A percentile compares a stretch with the other conserved stretches of the same genome.
phyloP scores from a whole-genome alignment of 2,329 filamentous ascomycete species.

The Grosmannia clavigera region DNA sequence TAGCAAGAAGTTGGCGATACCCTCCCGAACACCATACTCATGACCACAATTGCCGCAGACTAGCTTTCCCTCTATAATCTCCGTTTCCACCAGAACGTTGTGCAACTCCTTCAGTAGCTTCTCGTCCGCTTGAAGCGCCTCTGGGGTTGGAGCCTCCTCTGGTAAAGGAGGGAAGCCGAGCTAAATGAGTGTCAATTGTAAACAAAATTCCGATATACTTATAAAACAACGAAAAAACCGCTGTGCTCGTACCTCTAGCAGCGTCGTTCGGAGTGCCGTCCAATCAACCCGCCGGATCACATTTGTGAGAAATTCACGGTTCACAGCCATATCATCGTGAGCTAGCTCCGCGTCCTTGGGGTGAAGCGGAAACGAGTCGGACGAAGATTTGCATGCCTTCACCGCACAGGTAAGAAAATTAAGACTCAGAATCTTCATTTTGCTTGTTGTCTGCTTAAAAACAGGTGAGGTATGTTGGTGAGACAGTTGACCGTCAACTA shows the following conservation, averaged over 20 bases:
- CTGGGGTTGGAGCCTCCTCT: conserved; percentile 46
- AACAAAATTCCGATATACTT: neutral
- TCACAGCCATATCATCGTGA: conserved; percentile 69
- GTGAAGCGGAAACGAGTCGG: conserved; percentile 77
- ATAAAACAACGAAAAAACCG: neutral
- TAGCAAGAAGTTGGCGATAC: conserved; percentile 90
- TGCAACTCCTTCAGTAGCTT: conserved; percentile 69
- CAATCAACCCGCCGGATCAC: conserved; percentile 82
- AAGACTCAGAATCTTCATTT: conserved; percentile 88
- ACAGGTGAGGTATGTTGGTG: neutral
- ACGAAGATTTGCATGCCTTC: conserved; percentile 79
- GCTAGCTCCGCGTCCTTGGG: conserved; percentile 86
- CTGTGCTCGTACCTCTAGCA: conserved; percentile 52
- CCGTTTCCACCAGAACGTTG: conserved; percentile 73
- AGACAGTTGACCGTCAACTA: neutral
- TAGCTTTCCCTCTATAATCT: conserved; percentile 77
- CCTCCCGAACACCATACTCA: conserved; percentile 89
- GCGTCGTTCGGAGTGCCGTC: conserved; percentile 63
- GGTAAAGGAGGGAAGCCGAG: conserved; percentile 69
- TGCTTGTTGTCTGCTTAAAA: neutral
- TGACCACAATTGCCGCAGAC: conserved; percentile 87
- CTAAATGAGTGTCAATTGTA: conserved; percentile 27
- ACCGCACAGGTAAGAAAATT: conserved; percentile 96
- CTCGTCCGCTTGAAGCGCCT: conserved; percentile 51
- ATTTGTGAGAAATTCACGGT: conserved; percentile 69